Conservation (phyloP, 495 filamentous ascomycete genomes). For the Pyrenula massariospora region DNA sequence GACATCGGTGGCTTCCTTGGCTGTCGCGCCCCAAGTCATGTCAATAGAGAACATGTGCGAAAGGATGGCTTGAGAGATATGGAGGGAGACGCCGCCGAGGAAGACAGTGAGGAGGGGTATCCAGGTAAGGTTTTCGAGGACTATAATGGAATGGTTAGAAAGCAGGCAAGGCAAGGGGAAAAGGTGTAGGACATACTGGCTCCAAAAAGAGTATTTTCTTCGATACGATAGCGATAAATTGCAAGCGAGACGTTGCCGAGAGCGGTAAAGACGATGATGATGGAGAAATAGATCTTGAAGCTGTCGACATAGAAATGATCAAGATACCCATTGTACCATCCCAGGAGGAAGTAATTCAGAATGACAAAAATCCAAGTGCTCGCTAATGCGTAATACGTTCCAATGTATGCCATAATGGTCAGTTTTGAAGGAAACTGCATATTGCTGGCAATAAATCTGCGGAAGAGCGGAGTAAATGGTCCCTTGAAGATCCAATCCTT, state of each 20-base stretch:
- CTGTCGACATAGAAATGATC: slow-evolving; percentile 37
- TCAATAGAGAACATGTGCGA: slow-evolving; percentile 33
- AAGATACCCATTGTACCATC: slow-evolving; percentile 32
- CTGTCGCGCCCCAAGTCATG: slow-evolving; percentile 36
- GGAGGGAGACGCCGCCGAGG: slow-evolving; percentile 33
- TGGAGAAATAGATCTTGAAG: slow-evolving; percentile 36
- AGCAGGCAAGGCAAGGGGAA: background rate
- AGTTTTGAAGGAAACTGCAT: slow-evolving; percentile 71
- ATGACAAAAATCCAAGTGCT: slow-evolving; percentile 70
- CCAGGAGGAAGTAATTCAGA: slow-evolving; percentile 67
- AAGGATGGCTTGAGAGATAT: slow-evolving; percentile 32
- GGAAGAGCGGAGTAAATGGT: slow-evolving; percentile 68
- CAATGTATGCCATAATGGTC: slow-evolving; percentile 73
- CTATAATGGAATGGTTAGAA: background rate
- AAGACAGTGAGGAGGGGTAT: slow-evolving; percentile 31
- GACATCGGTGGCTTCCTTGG: slow-evolving; percentile 47
- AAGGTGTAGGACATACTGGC: slow-evolving; percentile 4
- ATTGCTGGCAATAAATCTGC: slow-evolving; percentile 53
- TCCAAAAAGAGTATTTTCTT: slow-evolving; percentile 19
- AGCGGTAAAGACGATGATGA: slow-evolving; percentile 32
- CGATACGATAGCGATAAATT: slow-evolving; percentile 30
- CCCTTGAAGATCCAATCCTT: slow-evolving; percentile 39
- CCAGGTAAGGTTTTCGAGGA: slow-evolving; percentile 34
- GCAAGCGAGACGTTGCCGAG: slow-evolving; percentile 35
- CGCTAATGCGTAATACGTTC: slow-evolving; percentile 78